These are phyloP conservation scores for Trichoderma sp. DNA, from an alignment of 2,329 filamentous ascomycete genomes.

Conservation along the genomic window DNA sequence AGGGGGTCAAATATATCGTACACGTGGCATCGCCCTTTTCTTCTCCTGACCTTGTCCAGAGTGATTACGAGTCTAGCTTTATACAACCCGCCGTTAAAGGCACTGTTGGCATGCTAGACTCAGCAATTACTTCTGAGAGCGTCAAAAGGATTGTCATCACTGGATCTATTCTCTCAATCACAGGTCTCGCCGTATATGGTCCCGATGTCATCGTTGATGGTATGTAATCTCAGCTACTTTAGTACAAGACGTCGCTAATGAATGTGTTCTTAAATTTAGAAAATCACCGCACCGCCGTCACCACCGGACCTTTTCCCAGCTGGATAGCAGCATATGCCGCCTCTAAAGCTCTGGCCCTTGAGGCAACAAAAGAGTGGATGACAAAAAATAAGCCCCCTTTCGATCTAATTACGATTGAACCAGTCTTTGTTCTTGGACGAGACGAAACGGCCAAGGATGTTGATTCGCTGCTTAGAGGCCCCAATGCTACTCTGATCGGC, in stretches of 20 bases:
- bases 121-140: constrained; percentile 34
- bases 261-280: not conserved
- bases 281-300: not conserved
- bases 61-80: constrained; percentile 25
- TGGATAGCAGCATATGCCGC: constrained; percentile 40
- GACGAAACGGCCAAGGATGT: constrained; percentile 33
- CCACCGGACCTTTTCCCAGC: constrained; percentile 31
- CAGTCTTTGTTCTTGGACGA: constrained; percentile 39
- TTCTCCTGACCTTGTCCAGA: not conserved
- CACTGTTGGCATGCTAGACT: constrained; percentile 39
- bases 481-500: constrained; percentile 38
- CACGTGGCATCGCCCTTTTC: constrained; percentile 33
- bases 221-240: not conserved
- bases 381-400: constrained; percentile 36
- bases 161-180: constrained; percentile 36
- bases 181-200: not conserved
- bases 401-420: constrained; percentile 39
- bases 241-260: not conserved
- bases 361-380: constrained; percentile 38
- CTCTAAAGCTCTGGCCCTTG: constrained; percentile 38
- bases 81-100: constrained; percentile 40
- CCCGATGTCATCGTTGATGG: not conserved
- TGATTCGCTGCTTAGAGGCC: constrained; percentile 28
- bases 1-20: constrained; percentile 38
- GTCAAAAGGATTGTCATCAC: constrained; percentile 47